These are phyloP conservation scores for Kalaharituber pfeilii DNA, from an alignment of 2,329 filamentous ascomycete genomes.

Conservation along the genomic window DNA sequence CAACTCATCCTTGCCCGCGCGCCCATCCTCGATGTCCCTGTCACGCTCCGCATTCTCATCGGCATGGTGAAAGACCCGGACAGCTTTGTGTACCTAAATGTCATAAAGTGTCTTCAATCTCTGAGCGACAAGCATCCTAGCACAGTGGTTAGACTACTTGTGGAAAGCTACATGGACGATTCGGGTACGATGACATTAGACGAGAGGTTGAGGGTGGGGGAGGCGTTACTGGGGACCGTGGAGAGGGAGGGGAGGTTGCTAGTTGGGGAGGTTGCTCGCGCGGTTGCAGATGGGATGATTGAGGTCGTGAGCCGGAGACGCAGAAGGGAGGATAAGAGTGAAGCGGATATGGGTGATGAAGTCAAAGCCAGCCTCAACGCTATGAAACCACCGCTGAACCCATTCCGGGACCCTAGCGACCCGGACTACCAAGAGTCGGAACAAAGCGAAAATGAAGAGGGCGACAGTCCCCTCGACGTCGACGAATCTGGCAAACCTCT, in stretches of 20 bases:
- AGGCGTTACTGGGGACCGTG: slow-evolving; percentile 48
- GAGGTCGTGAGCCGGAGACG: slow-evolving; percentile 46
- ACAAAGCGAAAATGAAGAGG: slow-evolving; percentile 21
- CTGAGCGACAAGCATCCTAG: slow-evolving; percentile 45
- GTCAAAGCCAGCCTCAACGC: slow-evolving; percentile 7
- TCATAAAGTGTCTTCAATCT: slow-evolving; percentile 46
- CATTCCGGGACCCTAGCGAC: background rate
- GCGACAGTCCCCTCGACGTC: slow-evolving; percentile 31
- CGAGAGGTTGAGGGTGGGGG: slow-evolving; percentile 48
- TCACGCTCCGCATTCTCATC: slow-evolving; percentile 45
- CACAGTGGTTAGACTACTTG: slow-evolving; percentile 43
- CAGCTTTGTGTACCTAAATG: slow-evolving; percentile 53
- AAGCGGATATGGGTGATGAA: slow-evolving; percentile 35
- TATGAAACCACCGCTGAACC: background rate
- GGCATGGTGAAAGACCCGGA: slow-evolving; percentile 48
- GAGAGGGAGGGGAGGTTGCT: slow-evolving; percentile 42
- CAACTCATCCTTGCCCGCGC: slow-evolving; percentile 39
- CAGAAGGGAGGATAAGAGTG: slow-evolving; percentile 35
- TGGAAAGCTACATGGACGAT: slow-evolving; percentile 50
- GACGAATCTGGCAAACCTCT: slow-evolving; percentile 29
- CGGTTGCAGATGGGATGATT: slow-evolving; percentile 42
- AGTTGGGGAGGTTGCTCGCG: slow-evolving; percentile 35
- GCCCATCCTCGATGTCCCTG: slow-evolving; percentile 47
- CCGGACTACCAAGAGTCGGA: slow-evolving; percentile 17
- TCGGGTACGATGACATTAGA: slow-evolving; percentile 38